phyloP scores from a whole-genome alignment of 176 grass and related monocot species.

The Aegilops tauschii region DNA sequence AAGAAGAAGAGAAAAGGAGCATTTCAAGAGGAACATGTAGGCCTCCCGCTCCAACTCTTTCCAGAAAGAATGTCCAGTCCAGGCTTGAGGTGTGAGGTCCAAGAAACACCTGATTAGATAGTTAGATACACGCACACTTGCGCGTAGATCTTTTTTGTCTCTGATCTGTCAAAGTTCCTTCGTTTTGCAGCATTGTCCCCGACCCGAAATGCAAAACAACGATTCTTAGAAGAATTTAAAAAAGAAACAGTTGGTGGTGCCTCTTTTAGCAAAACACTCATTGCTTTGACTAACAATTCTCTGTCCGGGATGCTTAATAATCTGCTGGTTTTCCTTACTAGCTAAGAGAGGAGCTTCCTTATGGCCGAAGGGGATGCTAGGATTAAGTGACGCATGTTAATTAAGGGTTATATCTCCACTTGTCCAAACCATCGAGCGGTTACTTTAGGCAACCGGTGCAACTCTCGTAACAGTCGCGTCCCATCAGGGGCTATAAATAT shows the following conservation, averaged over 20 bases:
- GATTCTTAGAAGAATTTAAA: too few species aligned
- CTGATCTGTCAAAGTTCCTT: slow-evolving; percentile 16
- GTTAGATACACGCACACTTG: slow-evolving; percentile 25
- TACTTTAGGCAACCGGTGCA: too few species aligned
- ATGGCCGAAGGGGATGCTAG: too few species aligned
- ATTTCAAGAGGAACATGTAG: slow-evolving; percentile 4
- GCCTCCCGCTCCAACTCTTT: neutral
- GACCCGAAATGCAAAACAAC: neutral
- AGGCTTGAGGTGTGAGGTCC: slow-evolving; percentile 15
- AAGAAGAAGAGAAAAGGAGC: neutral
- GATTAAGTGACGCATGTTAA: too few species aligned
- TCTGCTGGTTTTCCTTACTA: neutral
- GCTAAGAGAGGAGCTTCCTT: neutral
- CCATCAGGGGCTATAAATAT: too few species aligned
- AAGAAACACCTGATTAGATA: slow-evolving; percentile 33
- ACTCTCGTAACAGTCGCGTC: too few species aligned
- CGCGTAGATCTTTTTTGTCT: neutral
- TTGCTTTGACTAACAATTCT: neutral
- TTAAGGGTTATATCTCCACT: too few species aligned
- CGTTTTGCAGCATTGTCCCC: slow-evolving; percentile 31
- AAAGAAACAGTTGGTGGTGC: neutral
- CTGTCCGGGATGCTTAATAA: neutral
- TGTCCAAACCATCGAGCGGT: too few species aligned
- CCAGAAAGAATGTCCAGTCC: slow-evolving; percentile 19
- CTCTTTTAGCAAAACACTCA: neutral